Percentiles rank a stretch among this genome's conserved stretches.
phyloP scores from a whole-genome alignment of 169 alveolate genomes.

The Cryptosporidium felis region DNA sequence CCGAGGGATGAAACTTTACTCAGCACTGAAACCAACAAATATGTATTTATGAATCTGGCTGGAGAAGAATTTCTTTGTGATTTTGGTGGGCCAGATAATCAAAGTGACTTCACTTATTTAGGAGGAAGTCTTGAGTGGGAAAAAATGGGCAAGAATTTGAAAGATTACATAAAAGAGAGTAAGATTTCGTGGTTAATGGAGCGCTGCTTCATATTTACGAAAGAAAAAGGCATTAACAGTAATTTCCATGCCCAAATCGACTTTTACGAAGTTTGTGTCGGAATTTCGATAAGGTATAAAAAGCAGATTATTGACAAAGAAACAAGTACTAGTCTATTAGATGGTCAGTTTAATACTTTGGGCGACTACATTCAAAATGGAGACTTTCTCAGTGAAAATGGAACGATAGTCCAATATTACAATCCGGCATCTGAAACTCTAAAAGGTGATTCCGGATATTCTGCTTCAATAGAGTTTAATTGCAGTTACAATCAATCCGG shows the following conservation, averaged over 20 bases:
- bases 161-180: constrained; percentile 22
- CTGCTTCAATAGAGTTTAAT: constrained; percentile 22
- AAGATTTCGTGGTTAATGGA: constrained; percentile 46
- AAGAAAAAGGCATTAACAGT: constrained; percentile 1
- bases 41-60: constrained; percentile 3
- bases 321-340: constrained; percentile 4
- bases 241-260: constrained; percentile 10
- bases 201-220: constrained; percentile 35
- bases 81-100: not conserved
- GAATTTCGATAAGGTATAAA: constrained; percentile 21
- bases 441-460: not conserved
- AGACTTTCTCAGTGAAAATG: constrained; percentile 14
- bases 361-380: constrained; percentile 34
- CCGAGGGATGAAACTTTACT: too few relatives aligned
- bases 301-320: constrained; percentile 3
- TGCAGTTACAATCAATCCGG: constrained; percentile 23
- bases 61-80: constrained; percentile 3
- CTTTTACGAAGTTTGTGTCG: constrained; percentile 35
- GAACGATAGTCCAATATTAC: constrained; percentile 36
- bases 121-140: constrained; percentile 9
- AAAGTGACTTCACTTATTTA: not conserved
- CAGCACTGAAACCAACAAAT: not conserved
- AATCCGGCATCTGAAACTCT: not conserved
- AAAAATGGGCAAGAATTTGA: not conserved
- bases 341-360: constrained; percentile 7